A percentile compares a stretch with the other conserved stretches of the same genome.
Evolutionary conservation across 176 grass and related monocot genomes (phyloP).

Genomic region (Phyllostachys edulis): DNA sequence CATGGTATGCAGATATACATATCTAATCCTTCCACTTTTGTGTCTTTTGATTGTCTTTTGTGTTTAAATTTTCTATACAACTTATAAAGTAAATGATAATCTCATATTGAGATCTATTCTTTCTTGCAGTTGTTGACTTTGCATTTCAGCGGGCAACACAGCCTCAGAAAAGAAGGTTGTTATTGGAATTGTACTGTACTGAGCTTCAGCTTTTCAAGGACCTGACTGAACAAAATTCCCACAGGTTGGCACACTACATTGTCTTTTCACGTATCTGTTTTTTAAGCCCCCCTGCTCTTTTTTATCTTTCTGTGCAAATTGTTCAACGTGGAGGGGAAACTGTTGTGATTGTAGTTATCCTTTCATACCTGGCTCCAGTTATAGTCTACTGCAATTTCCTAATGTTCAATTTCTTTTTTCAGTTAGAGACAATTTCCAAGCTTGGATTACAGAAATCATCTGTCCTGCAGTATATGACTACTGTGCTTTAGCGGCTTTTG

Average conservation of each 20-base stretch:
- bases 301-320: background rate
- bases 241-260: slow-evolving; percentile 40
- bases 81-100: slow-evolving; percentile 4
- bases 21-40: background rate
- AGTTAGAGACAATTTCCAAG: slow-evolving; percentile 93
- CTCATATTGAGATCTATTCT: slow-evolving; percentile 17
- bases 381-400: background rate
- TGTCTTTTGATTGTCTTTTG: background rate
- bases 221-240: slow-evolving; percentile 62
- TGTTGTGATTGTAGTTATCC: background rate
- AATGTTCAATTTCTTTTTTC: slow-evolving; percentile 26
- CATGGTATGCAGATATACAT: slow-evolving; percentile 50
- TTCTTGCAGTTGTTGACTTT: slow-evolving; percentile 76
- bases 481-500: slow-evolving; percentile 63
- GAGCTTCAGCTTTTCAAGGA: slow-evolving; percentile 93
- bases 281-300: background rate
- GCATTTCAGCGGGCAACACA: slow-evolving; percentile 60
- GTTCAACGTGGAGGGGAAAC: background rate
- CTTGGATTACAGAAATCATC: slow-evolving; percentile 80
- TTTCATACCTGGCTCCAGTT: background rate
- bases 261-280: background rate
- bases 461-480: slow-evolving; percentile 78
- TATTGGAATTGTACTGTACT: slow-evolving; percentile 89
- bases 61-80: slow-evolving; percentile 14
- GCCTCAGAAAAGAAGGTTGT: slow-evolving; percentile 70